Evolutionary conservation across 2,329 filamentous ascomycete genomes (phyloP).

Genomic region (Diplodia scrobiculata): DNA sequence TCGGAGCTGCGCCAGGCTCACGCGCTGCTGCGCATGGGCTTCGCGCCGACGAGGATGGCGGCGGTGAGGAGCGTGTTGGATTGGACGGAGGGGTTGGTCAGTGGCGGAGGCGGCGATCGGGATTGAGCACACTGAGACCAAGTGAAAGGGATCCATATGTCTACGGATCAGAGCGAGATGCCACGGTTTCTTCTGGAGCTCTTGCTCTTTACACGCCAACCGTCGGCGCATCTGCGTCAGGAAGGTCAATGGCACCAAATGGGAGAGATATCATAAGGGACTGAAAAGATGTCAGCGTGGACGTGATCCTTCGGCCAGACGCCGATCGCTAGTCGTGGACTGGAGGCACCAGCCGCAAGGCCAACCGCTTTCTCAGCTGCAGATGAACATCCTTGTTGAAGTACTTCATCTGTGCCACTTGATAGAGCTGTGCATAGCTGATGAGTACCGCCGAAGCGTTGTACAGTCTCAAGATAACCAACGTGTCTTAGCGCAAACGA

Average conservation of each 20-base stretch:
- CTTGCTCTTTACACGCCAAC: too few relatives aligned
- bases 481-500: neutral
- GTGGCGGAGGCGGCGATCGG: neutral
- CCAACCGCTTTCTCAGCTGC: too few relatives aligned
- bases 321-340: neutral
- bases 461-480: neutral
- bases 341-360: neutral
- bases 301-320: too few relatives aligned
- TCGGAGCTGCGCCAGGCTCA: neutral
- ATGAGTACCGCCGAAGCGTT: neutral
- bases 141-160: too few relatives aligned
- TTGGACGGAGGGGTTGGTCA: constrained; percentile 2
- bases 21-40: constrained; percentile 2
- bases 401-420: neutral
- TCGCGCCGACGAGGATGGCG: neutral
- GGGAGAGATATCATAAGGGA: too few relatives aligned
- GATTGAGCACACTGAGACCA: neutral
- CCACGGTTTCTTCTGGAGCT: neutral
- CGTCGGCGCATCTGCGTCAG: too few relatives aligned
- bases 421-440: neutral
- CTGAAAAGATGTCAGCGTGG: too few relatives aligned
- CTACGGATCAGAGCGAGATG: too few relatives aligned
- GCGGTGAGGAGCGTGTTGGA: constrained; percentile 3
- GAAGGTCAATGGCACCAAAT: too few relatives aligned
- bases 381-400: neutral